Base-by-base conservation (phyloP, 345 rosid genomes). In the Syzygium aqueum region DNA sequence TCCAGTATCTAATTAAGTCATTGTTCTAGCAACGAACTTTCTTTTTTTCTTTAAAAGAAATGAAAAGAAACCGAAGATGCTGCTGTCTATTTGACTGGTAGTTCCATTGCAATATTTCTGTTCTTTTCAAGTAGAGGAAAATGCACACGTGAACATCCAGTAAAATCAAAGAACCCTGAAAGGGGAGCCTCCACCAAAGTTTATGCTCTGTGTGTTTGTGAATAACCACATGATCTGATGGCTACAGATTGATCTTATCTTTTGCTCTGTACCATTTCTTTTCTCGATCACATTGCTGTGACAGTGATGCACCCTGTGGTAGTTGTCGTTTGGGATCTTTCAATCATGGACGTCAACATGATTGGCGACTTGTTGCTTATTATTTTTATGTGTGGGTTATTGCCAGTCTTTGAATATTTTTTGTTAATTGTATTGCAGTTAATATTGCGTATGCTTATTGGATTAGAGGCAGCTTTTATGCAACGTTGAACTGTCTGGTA, bases 401-500 rank as follows among this genome's bases (percentile, higher is more conserved):
- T 73, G 49, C 49, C 82, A 73, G 27, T 73, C 49, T 73, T 73
- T 73, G 25, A 73, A 13, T 37, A 19, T 73, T 73, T 25, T 73
- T 73, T 22, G 23, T 17, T 28, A 33, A 51, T 84, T 51, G 14
- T n/a, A 27, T 84, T 93, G 95, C 94, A 96, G 99, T 94, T 87
- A 95, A 95, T 91, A 87, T 97, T 92, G 98, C 96, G 11, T 96
- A 93, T 87, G 99, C 98, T 77, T 86, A 90, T 89, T 97, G 95
- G 99, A 86, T 97, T 87, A 92, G 90, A 87, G 93, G 94, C 86
- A 89, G 88, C 51, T 92, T 91, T 90, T 95, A 96, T 94, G 88
- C 93, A 57, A 91, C 94, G 73, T 90, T 97, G 90, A 94, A 94
- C 90, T 95, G 92, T 92, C 94, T 97, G 98, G 99, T 97, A 94